A percentile compares a stretch with the other conserved stretches of the same genome.
phyloP scores from a whole-genome alignment of 2,329 filamentous ascomycete species.

The Microascus cirrosus region DNA sequence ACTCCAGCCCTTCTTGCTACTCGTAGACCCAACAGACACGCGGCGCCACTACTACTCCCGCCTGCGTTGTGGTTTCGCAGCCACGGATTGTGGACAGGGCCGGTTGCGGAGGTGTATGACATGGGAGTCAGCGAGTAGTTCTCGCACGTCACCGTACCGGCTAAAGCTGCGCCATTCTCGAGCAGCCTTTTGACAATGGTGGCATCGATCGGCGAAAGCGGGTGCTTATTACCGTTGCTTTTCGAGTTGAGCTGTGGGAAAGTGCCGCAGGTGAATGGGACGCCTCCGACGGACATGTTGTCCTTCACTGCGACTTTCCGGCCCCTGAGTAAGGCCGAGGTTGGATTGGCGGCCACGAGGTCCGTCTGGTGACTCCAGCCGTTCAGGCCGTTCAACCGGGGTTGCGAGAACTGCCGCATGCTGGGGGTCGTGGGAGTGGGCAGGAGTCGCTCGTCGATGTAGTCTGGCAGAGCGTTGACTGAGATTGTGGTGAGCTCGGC shows the following conservation, averaged over 20 bases:
- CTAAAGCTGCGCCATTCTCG: slow-evolving; percentile 18
- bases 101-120: slow-evolving; percentile 22
- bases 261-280: slow-evolving; percentile 22
- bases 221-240: slow-evolving; percentile 11
- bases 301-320: slow-evolving; percentile 22
- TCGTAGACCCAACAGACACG: no score
- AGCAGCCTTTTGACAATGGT: slow-evolving; percentile 20
- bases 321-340: slow-evolving; percentile 13
- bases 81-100: slow-evolving; percentile 23
- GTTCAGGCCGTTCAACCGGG: slow-evolving; percentile 25
- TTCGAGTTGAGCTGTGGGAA: slow-evolving; percentile 17
- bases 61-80: slow-evolving; percentile 18
- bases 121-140: slow-evolving; percentile 23
- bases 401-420: background rate
- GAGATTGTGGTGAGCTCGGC: background rate
- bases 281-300: slow-evolving; percentile 20
- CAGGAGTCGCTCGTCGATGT: no score
- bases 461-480: slow-evolving; percentile 11
- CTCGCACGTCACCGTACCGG: slow-evolving; percentile 23
- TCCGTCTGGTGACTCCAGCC: slow-evolving; percentile 27
- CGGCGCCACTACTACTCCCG: slow-evolving; percentile 8
- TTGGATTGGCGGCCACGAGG: slow-evolving; percentile 14
- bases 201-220: slow-evolving; percentile 21
- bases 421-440: no score
- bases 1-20: slow-evolving; percentile 4